A percentile compares a stretch with the other conserved stretches of the same genome.
These are phyloP conservation scores for Nitzschia inconspicua DNA, from an alignment of 108 stramenopile genomes.

Conservation along the genomic window DNA sequence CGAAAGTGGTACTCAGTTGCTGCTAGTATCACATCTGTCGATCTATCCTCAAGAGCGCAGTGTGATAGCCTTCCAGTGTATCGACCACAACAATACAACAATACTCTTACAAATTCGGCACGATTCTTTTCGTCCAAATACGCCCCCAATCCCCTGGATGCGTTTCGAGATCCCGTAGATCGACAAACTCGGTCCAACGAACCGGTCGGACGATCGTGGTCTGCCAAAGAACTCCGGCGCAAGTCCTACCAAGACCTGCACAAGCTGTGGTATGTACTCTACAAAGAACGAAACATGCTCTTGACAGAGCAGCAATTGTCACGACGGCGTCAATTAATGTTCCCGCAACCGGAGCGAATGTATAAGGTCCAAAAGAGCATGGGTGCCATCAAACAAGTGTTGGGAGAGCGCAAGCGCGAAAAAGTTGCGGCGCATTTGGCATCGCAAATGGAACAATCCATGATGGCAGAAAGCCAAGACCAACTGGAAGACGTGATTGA, in stretches of 20 bases:
- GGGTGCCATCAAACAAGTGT: constrained; percentile 82
- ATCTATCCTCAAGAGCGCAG: too few species aligned
- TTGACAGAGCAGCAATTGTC: constrained; percentile 79
- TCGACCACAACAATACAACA: too few species aligned
- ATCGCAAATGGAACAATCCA: too few species aligned
- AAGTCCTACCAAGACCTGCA: constrained; percentile 91
- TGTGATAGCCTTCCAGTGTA: too few species aligned
- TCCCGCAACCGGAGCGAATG: constrained; percentile 74
- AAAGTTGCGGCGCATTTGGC: constrained; percentile 43
- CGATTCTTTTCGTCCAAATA: constrained; percentile 11
- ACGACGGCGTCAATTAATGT: constrained; percentile 53
- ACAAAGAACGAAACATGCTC: constrained; percentile 92
- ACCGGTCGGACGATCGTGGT: constrained; percentile 77
- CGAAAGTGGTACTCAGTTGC: too few species aligned
- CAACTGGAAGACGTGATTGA: too few species aligned
- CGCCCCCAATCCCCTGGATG: constrained; percentile 48
- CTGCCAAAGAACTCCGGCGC: constrained; percentile 74
- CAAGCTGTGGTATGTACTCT: constrained; percentile 90
- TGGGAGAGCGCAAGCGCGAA: constrained; percentile 83
- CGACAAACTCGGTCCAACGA: constrained; percentile 51
- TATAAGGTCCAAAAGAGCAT: constrained; percentile 82
- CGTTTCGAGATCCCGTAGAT: constrained; percentile 75
- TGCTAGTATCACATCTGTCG: too few species aligned
- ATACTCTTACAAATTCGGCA: too few species aligned
- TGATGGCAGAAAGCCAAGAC: too few species aligned